phyloP scores from a whole-genome alignment of 768 basidiomycete species.

The Tulasnella sp. region DNA sequence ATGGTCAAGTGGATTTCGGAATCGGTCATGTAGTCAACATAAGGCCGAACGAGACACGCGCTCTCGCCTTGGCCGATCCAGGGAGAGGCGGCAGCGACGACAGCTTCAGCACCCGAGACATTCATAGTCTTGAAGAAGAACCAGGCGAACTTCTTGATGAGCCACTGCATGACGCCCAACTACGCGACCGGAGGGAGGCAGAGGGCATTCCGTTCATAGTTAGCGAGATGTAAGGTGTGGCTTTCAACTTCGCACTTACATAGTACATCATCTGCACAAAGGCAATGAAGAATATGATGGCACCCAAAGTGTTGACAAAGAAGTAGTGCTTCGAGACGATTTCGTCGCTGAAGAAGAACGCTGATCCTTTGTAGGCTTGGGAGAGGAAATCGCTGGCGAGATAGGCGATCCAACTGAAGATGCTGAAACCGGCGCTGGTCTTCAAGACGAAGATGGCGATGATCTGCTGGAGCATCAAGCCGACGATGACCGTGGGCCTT shows the following conservation, averaged over 20 bases:
- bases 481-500: constrained; percentile 80
- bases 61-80: constrained; percentile 90
- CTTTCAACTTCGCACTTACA: constrained; percentile 56
- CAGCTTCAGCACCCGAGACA: constrained; percentile 89
- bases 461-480: constrained; percentile 77
- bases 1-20: constrained; percentile 82
- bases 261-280: constrained; percentile 89
- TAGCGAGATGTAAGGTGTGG: no score
- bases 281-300: constrained; percentile 91
- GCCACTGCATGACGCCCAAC: constrained; percentile 89
- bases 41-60: constrained; percentile 76
- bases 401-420: constrained; percentile 77
- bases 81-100: constrained; percentile 88
- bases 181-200: constrained; percentile 23
- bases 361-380: constrained; percentile 59
- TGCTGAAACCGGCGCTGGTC: constrained; percentile 69
- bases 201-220: no score
- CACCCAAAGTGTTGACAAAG: constrained; percentile 40
- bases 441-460: constrained; percentile 88
- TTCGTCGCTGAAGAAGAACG: constrained; percentile 72
- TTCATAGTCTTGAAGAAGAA: constrained; percentile 89
- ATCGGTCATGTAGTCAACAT: constrained; percentile 74
- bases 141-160: constrained; percentile 84
- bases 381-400: constrained; percentile 70
- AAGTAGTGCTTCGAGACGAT: constrained; percentile 68